phyloP scores from a whole-genome alignment of 495 filamentous ascomycete species.

The Penicillium longicatenatum region DNA sequence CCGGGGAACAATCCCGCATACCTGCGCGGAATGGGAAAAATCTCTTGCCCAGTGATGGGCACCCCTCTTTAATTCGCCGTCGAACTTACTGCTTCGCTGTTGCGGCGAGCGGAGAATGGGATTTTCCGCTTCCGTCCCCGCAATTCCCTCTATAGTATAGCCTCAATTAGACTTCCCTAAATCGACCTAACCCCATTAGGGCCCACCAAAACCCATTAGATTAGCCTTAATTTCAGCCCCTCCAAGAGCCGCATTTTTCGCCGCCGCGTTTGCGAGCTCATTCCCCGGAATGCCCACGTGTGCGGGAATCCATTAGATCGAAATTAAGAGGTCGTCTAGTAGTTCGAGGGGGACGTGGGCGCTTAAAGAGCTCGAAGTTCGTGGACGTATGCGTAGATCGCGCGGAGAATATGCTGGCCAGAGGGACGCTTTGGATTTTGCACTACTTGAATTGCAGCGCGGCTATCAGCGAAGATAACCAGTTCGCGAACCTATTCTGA shows the following conservation, averaged over 20 bases:
- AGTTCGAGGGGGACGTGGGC: background rate
- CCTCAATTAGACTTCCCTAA: too few relatives aligned
- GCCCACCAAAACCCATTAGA: too few relatives aligned
- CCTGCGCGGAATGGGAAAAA: too few relatives aligned
- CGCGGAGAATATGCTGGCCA: background rate
- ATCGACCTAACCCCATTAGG: too few relatives aligned
- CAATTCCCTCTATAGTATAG: too few relatives aligned
- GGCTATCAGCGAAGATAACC: background rate
- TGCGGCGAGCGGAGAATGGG: background rate
- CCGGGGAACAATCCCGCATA: too few relatives aligned
- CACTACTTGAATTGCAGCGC: background rate
- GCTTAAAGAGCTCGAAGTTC: background rate
- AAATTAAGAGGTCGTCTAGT: too few relatives aligned
- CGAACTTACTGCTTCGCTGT: background rate
- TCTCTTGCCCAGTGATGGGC: background rate
- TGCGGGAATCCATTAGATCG: slow-evolving; percentile 5
- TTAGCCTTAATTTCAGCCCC: background rate
- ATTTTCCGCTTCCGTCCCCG: background rate
- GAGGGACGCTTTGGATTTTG: background rate
- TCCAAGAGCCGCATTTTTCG: slow-evolving; percentile 3
- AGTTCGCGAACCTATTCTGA: background rate
- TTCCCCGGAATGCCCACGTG: slow-evolving; percentile 5
- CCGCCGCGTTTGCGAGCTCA: slow-evolving; percentile 4
- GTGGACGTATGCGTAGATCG: background rate
- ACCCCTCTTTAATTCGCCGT: background rate